Conservation (phyloP, 352 stramenopile genomes). For the Elongisporangium prolatum region DNA sequence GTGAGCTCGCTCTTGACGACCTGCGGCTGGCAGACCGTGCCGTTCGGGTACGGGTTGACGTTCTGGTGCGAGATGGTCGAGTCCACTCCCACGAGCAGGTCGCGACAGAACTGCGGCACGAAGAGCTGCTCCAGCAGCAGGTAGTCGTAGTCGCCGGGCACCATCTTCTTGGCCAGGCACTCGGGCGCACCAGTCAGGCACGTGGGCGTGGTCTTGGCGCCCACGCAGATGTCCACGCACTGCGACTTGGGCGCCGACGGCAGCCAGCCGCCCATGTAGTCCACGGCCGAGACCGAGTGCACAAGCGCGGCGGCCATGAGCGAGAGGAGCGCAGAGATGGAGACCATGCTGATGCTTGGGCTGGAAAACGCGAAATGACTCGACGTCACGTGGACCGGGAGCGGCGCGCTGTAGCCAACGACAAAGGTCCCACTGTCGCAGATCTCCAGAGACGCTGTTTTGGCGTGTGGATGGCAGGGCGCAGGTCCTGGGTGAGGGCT, state of each 20-base stretch:
- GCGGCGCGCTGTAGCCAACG: too few relatives aligned
- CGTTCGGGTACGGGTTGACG: constrained; percentile 57
- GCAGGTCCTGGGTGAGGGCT: too few relatives aligned
- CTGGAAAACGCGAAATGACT: too few relatives aligned
- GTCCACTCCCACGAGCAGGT: constrained; percentile 63
- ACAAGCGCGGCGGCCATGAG: too few relatives aligned
- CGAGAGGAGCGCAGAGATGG: too few relatives aligned
- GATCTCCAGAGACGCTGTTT: too few relatives aligned
- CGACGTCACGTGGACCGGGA: too few relatives aligned
- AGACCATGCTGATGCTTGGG: too few relatives aligned
- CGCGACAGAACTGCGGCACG: constrained; percentile 75
- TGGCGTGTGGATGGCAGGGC: too few relatives aligned
- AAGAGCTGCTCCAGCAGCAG: constrained; percentile 76
- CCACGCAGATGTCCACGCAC: constrained; percentile 72
- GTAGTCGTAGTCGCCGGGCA: constrained; percentile 70
- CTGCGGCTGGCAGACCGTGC: constrained; percentile 36
- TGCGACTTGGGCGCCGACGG: constrained; percentile 29
- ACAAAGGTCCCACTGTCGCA: too few relatives aligned
- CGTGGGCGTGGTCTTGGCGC: constrained; percentile 48
- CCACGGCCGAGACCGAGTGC: constrained; percentile 15
- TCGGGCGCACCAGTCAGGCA: constrained; percentile 46
- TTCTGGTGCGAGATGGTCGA: constrained; percentile 80
- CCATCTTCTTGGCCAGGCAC: constrained; percentile 58
- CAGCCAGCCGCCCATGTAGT: constrained; percentile 63
- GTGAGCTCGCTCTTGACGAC: constrained; percentile 49